A percentile compares a stretch with the other conserved stretches of the same genome.
phyloP scores from a whole-genome alignment of 2,329 filamentous ascomycete species.

The Falciphora oryzae region DNA sequence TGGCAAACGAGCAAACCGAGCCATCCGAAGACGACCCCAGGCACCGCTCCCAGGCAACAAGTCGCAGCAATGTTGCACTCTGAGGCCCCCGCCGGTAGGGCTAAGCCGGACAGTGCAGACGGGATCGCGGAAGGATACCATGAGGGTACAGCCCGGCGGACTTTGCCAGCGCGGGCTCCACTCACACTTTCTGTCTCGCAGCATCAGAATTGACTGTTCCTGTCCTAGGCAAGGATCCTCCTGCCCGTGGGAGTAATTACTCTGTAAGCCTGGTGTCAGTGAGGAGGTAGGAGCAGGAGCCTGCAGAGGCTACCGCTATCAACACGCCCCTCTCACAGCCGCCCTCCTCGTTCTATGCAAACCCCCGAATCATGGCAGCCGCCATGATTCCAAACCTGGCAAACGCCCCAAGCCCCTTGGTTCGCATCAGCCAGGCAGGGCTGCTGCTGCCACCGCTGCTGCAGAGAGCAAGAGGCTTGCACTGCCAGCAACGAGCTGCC shows the following conservation, averaged over 20 bases:
- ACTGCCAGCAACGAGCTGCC: no score
- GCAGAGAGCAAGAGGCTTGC: background rate
- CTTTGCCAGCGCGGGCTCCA: background rate
- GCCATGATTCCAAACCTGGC: no score
- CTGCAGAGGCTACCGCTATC: background rate
- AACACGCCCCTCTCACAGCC: no score
- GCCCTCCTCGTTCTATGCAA: no score
- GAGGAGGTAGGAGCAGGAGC: no score
- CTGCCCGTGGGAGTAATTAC: no score
- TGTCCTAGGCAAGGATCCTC: no score
- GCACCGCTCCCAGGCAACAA: background rate
- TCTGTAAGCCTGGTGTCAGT: no score
- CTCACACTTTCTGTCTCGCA: background rate
- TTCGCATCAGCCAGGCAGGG: no score
- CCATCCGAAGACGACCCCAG: background rate
- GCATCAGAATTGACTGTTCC: background rate
- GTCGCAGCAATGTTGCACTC: conserved; percentile 5
- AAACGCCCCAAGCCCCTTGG: no score
- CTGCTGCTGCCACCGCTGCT: background rate
- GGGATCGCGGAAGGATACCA: background rate
- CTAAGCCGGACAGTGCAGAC: conserved; percentile 8
- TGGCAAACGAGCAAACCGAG: background rate
- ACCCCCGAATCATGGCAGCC: no score
- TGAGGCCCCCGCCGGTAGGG: background rate
- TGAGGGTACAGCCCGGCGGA: background rate